Base-by-base conservation (phyloP, 1,284 basidiomycete species). In the Heterobasidion parviporum region DNA sequence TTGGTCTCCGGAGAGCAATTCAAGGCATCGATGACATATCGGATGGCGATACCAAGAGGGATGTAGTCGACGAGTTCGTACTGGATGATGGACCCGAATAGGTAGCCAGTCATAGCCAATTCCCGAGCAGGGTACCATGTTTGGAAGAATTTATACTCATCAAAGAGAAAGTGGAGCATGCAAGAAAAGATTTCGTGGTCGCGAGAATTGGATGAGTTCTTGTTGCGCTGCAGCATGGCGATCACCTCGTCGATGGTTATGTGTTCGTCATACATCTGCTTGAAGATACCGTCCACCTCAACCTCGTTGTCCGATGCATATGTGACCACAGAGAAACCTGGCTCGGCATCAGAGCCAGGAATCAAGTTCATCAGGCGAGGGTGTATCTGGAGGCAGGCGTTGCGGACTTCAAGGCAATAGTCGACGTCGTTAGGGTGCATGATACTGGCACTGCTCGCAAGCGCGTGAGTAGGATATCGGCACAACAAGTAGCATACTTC, bases 71-170 rank as follows among this genome's bases (percentile, higher is more conserved):
- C 88, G 45, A 99, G 82, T 65, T 94, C 85, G 66, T 90, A 85
- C 67, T 98, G 93, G 63, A 99, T 97, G 63, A 99, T 82, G 20
- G 94, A 94, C 46, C 97, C 97, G 64, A 99, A 99, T 38, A 99
- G 82, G 65, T 94, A 90, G 52, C 92, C 97, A 1, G 97, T 99
- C 85, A 99, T 94, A 48, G 88, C 86, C 50, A 99, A 81, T 74
- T 99, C 94, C 60, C 94, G 91, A 34, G 91, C 81, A 14, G 97
- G 97, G 67, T 99, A 96, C 68, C 82, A 94, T 53, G 92, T 90
- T 68, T 97, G 93, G 83, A 99, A 98, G 78, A 98, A 99, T 68
- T 95, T 94, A 83, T 98, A 98, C 76, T 99, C 97, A 82, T 99
- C 97, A 72, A 99, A 99, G 54, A 99, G 83, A 74, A 98, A 97